Percentiles rank a stretch among this genome's conserved stretches.
These are phyloP conservation scores for Rhododendron ferrugineum DNA, from an alignment of 148 eudicot genomes.

Conservation along the genomic window DNA sequence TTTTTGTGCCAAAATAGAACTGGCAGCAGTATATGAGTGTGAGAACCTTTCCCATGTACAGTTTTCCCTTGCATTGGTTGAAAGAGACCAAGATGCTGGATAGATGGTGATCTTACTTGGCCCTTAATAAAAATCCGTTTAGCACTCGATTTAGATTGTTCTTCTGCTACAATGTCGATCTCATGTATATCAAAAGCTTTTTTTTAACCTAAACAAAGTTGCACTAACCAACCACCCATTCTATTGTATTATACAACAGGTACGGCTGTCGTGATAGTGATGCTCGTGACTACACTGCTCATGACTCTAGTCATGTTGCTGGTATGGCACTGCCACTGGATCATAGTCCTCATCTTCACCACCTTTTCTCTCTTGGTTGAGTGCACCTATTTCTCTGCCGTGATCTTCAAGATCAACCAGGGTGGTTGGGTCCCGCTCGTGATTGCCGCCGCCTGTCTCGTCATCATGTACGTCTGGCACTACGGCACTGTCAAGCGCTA, in stretches of 20 bases:
- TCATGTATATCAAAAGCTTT: neutral
- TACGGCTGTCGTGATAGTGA: conserved; percentile 92
- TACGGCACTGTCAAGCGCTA: conserved; percentile 85
- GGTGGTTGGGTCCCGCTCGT: conserved; percentile 99
- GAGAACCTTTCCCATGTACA: neutral
- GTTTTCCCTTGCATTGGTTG: neutral
- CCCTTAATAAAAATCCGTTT: neutral
- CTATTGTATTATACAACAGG: conserved; percentile 44
- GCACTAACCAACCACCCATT: neutral
- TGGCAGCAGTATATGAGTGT: neutral
- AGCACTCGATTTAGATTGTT: neutral
- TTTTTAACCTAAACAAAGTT: neutral
- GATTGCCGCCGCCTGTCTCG: conserved; percentile 69
- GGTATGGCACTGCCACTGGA: conserved; percentile 93
- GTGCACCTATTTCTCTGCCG: conserved; percentile 83
- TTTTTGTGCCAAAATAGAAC: neutral
- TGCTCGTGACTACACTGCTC: conserved; percentile 86
- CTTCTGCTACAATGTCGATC: neutral
- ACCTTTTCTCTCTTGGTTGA: conserved; percentile 68
- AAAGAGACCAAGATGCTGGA: neutral
- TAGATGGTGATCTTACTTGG: neutral
- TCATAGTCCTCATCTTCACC: conserved; percentile 70
- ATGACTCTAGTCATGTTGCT: conserved; percentile 74
- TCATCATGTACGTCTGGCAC: conserved; percentile 94
- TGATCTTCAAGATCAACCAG: conserved; percentile 84